Base-by-base conservation (phyloP, 2,329 filamentous ascomycete genomes). In the Colletotrichum destructivum region DNA sequence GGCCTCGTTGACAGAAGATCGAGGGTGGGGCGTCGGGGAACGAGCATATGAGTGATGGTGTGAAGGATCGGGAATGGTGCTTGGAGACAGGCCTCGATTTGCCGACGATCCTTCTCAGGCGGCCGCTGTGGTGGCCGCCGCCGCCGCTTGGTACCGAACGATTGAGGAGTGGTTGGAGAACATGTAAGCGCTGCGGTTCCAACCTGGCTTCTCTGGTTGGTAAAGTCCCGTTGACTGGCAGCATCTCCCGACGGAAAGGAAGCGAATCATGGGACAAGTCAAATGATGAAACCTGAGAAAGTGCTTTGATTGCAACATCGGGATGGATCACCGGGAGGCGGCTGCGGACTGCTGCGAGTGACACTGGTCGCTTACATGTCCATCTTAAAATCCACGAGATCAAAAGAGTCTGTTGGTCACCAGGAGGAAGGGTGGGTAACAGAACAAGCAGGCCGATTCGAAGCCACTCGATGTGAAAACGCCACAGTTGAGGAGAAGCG, bases 261-360 rank as follows among this genome's bases (percentile, higher is more conserved):
- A 57, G 26, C 63, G 26, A 71, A 62, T 63, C 57, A 59, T 31
- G 23, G 15, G 18, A 38, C 31, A 60, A 21, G 42, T 46, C 26
- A 21, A 49, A 42, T 35, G 38, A 47, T n/a, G 21, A 51, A 12
- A 40, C 26, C 31, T 6, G 26, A 38, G 47, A 62, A 54, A 46
- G 49, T 55, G 52, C 52, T 35, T 59, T 60, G 65, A 47, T 59
- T 40, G 40, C 18, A 40, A 40, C 56, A 46, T 59, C 23, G 61
- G 54, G 23, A 40, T 46, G 63, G 56, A 51, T 47, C 23, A 40
- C 26, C 40, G 69, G 65, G 54, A 64, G 59, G 52, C 59, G 26
- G 65, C 65, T 69, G 65, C 65, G 65, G 69, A 71, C 65, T 69
- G 54, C 65, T 71, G 69, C 59, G 65, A 59, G 65, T 71, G 38